Base-by-base conservation (phyloP, 345 rosid species). In the Eutrema heterophyllum region DNA sequence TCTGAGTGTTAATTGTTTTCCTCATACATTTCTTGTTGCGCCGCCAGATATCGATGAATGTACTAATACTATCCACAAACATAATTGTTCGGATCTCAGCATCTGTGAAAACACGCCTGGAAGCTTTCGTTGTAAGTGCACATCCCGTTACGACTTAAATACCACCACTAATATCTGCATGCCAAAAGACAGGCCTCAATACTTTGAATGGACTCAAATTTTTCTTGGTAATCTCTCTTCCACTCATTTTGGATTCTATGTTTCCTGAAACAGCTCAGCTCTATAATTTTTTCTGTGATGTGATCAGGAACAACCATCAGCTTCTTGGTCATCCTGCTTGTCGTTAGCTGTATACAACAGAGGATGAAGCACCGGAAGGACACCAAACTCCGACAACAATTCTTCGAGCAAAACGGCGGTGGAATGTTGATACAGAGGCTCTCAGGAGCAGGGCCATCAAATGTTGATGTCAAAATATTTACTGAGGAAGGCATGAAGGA, bases 101-200 rank as follows among this genome's bases (percentile, higher is more conserved):
- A 35, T 14, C 5, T 24, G 18, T 4, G n/a, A 27, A 3, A 67
- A 74, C n/a, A 13, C 2, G 14, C 13, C 0, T 0, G 86, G 90
- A 14, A 57, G 7, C 58, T 79, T 53, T 16, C 33, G 7, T 1
- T 86, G 90, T 53, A 7, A 1, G 1, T 84, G 86, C 24, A 30
- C 9, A 18, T 18, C 46, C n/a, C 46, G 46, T 59, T 5, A 16
- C 15, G 4, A 24, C 29, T 38, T 18, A 59, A 8, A 59, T 38
- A 2, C 4, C 24, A 18, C 16, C 2, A 16, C 3, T 8, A 32
- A 7, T 5, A 29, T 8, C 7, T 41, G 73, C 54, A n/a, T 2
- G 27, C 39, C 5, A 39, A 35, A 68, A 27, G 21, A 6, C 7
- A 10, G 2, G 11, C 0, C 1, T 83, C 86, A 6, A 67, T n/a